Evolutionary conservation across 495 filamentous ascomycete species (phyloP).

Genomic region (Echria macrotheca): DNA sequence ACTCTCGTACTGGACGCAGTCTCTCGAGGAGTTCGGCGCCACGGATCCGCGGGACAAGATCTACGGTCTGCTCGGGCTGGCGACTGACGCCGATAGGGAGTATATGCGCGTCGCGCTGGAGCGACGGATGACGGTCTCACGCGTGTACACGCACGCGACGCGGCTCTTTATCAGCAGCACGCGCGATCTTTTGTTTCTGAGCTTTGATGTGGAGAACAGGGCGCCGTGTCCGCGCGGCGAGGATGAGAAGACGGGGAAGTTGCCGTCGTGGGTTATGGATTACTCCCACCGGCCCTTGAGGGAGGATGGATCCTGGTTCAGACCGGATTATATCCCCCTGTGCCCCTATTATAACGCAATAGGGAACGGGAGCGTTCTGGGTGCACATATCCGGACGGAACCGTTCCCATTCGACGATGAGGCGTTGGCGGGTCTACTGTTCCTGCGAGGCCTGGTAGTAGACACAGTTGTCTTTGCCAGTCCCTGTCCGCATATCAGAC

Average conservation of each 20-base stretch:
- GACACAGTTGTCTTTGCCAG: neutral
- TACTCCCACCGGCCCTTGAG: neutral
- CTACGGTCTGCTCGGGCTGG: neutral
- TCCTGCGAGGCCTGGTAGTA: neutral
- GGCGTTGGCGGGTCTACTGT: neutral
- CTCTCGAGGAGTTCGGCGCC: neutral
- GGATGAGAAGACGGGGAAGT: neutral
- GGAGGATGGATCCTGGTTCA: neutral
- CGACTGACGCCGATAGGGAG: neutral
- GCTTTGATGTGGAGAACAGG: neutral
- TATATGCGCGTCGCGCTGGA: neutral
- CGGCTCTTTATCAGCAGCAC: neutral
- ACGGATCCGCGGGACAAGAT: neutral
- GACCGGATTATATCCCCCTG: neutral
- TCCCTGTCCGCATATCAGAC: neutral
- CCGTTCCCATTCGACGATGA: neutral
- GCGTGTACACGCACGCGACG: constrained; percentile 1
- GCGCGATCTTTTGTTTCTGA: neutral
- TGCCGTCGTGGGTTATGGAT: constrained; percentile 5
- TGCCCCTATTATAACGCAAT: neutral
- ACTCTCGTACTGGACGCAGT: neutral
- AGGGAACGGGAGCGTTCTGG: neutral
- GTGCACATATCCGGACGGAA: neutral
- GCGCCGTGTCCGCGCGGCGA: neutral
- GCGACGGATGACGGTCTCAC: neutral